phyloP scores from a whole-genome alignment of 2,329 filamentous ascomycete genomes.

The Fonsecaea erecta region DNA sequence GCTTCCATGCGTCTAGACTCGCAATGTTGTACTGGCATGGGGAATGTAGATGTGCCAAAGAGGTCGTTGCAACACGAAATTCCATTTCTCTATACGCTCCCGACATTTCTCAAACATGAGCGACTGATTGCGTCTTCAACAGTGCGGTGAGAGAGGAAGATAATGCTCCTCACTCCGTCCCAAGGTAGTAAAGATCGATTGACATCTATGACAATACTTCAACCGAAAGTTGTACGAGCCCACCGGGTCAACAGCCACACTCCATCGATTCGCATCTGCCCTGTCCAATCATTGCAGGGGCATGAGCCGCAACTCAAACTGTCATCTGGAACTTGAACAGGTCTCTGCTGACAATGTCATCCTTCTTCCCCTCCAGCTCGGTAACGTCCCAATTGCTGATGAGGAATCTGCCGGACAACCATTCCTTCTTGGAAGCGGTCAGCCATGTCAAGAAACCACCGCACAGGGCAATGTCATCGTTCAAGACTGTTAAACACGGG shows the following conservation, averaged over 20 bases:
- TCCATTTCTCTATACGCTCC: neutral
- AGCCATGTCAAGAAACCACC: conserved; percentile 46
- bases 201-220: neutral
- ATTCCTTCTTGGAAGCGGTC: conserved; percentile 49
- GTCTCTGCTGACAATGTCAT: conserved; percentile 47
- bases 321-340: conserved; percentile 30
- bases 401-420: conserved; percentile 54
- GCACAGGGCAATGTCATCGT: conserved; percentile 15
- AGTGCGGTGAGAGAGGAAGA: neutral
- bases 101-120: neutral
- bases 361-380: conserved; percentile 49
- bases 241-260: neutral
- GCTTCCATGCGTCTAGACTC: neutral
- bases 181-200: neutral
- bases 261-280: neutral
- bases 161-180: neutral
- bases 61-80: neutral
- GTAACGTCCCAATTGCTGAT: conserved; percentile 55
- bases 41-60: neutral
- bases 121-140: neutral
- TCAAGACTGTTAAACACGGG: conserved; percentile 1
- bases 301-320: neutral
- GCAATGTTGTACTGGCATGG: neutral
- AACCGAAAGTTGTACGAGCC: neutral
- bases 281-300: neutral